Evolutionary conservation across 2,329 filamentous ascomycete species (phyloP), one percentile per base, ranked within the genome.

Genomic region (Penicillium sp.): DNA sequence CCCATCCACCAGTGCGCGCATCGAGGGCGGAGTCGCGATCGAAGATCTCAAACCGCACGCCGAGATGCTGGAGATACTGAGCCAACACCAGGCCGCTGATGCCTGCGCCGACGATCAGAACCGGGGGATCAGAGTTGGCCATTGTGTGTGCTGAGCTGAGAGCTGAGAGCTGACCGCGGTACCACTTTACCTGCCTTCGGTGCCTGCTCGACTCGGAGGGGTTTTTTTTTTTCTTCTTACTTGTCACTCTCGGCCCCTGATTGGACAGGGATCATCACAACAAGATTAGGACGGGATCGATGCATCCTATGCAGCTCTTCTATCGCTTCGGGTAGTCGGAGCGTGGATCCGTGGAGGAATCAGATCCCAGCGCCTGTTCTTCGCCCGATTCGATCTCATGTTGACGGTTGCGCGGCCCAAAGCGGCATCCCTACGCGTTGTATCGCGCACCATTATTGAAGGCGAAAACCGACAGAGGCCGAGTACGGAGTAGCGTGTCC

Each of bases 1-100:
- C 84, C 85, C 83, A 87, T 55, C 84, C 83, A 4, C 76, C 71
- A 18, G 70, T 79, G 28, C 76, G 79, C 25, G 74, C 74, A 50
- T 67, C 71, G 38, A 79, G 70, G 36, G 78, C 74, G 5, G 61
- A 57, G 57, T 76, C 74, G 11, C 70, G 69, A 44, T 77, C 74
- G 48, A 73, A 75, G 44, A 77, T 63, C 35, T 63, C 58, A 44
- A 70, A 75, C 0, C 65, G 58, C 2, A 76, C 54, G 14, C 56
- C 58, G 14, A 63, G 56, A 28, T 64, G 69, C 44, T 67, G 65
- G 9, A 77, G 65, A 38, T 66, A 60, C 52, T 77, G 74, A 9
- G 73, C 74, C 13, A 77, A 62, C 7, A 69, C 68, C 9, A 77
- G 65, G 13, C 76, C 75, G 42, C 69, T 71, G 38, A 78, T 67